A percentile compares a stretch with the other conserved stretches of the same genome.
Conservation (phyloP, 441 rosid genomes). For the Mallotus japonicus region DNA sequence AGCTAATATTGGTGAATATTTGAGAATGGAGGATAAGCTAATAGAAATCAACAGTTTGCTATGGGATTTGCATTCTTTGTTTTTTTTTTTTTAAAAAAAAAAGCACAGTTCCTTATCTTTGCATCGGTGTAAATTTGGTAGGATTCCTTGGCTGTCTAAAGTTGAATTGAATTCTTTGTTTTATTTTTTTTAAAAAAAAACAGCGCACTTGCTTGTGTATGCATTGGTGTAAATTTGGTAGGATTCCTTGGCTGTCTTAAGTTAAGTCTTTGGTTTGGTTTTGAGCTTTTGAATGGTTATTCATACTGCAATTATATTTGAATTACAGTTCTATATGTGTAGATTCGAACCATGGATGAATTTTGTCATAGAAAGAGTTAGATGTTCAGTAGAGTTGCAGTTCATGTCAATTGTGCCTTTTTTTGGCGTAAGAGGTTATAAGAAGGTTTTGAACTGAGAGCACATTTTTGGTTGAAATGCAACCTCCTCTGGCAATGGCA, state of each 20-base stretch:
- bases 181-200: too few species aligned
- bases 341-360: background rate
- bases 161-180: background rate
- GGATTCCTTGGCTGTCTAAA: background rate
- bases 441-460: too few species aligned
- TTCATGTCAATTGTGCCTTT: background rate
- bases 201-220: too few species aligned
- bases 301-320: background rate
- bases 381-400: background rate
- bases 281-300: background rate
- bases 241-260: background rate
- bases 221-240: background rate
- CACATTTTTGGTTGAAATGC: background rate
- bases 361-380: background rate
- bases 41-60: background rate
- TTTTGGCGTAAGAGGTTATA: background rate
- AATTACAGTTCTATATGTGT: background rate
- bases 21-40: constrained; percentile 77
- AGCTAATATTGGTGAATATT: constrained; percentile 83
- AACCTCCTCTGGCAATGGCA: background rate
- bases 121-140: background rate
- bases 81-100: too few species aligned
- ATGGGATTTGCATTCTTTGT: background rate
- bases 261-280: background rate
- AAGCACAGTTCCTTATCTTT: too few species aligned